A percentile compares a stretch with the other conserved stretches of the same genome.
Conservation (phyloP, 805 yeast species). For the Saccharomyces jurei region DNA sequence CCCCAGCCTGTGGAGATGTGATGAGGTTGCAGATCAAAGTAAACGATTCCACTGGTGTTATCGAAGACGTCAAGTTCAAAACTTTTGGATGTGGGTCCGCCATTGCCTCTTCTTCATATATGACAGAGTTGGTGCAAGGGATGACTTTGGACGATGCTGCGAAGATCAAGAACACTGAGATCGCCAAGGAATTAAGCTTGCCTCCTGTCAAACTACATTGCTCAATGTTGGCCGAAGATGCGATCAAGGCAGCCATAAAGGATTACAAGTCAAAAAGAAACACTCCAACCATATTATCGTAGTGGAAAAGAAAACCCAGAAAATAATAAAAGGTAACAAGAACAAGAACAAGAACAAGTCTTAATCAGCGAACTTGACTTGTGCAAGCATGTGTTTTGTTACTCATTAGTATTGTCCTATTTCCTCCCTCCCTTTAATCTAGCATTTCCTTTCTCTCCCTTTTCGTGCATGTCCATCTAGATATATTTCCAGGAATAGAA, state of each 20-base stretch:
- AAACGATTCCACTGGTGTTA: constrained; percentile 78
- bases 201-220: constrained; percentile 98
- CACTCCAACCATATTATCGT: constrained; percentile 10
- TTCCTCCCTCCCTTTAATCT: not conserved
- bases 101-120: constrained; percentile 88
- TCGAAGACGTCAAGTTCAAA: constrained; percentile 91
- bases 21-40: constrained; percentile 95
- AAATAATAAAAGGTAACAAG: not conserved
- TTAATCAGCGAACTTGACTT: not conserved
- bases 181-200: constrained; percentile 85
- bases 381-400: not conserved
- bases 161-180: constrained; percentile 81
- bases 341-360: not conserved
- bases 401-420: not conserved
- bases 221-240: constrained; percentile 98
- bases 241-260: constrained; percentile 91
- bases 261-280: constrained; percentile 80
- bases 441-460: not conserved
- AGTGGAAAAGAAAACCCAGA: not conserved
- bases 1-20: constrained; percentile 98
- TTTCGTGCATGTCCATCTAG: not conserved
- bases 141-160: constrained; percentile 90
- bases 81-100: constrained; percentile 99
- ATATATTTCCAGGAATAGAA: not conserved
- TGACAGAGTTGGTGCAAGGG: constrained; percentile 91